These are phyloP conservation scores for Fusarium irregulare DNA, from an alignment of 2,329 filamentous ascomycete species.

Conservation along the genomic window DNA sequence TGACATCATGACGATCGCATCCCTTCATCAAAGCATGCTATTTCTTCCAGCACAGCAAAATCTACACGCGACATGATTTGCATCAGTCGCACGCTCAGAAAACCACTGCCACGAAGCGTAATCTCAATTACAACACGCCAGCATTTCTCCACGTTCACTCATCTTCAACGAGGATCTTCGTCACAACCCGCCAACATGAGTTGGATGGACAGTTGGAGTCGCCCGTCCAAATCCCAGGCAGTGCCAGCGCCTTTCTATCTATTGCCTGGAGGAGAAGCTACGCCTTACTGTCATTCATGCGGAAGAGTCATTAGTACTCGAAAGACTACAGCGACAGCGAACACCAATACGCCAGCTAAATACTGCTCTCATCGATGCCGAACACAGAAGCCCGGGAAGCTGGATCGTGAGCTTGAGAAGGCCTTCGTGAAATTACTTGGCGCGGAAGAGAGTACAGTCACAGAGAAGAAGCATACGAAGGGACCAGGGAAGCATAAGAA, in stretches of 20 bases:
- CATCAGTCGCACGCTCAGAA: rapidly evolving
- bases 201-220: slow-evolving; percentile 58
- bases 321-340: slow-evolving; percentile 46
- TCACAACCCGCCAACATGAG: slow-evolving; percentile 47
- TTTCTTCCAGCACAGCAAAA: background rate
- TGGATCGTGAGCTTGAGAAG: slow-evolving; percentile 64
- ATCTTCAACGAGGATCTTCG: background rate
- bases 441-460: background rate
- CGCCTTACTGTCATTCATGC: slow-evolving; percentile 67
- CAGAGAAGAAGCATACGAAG: slow-evolving; percentile 43
- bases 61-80: background rate
- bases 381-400: slow-evolving; percentile 59
- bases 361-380: slow-evolving; percentile 69
- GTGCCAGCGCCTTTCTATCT: slow-evolving; percentile 67
- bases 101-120: rapidly evolving
- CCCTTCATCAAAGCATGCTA: background rate
- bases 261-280: slow-evolving; percentile 57
- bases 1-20: slow-evolving; percentile 23
- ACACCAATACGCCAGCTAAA: slow-evolving; percentile 50
- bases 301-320: slow-evolving; percentile 63
- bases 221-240: slow-evolving; percentile 54
- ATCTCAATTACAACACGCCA: rapidly evolving
- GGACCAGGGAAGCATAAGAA: slow-evolving; percentile 56
- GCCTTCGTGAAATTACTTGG: slow-evolving; percentile 56
- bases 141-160: background rate